Percentiles rank a stretch among this genome's conserved stretches.
Conservation (phyloP, 805 yeast genomes). For the Wickerhamomyces xylosicus region DNA sequence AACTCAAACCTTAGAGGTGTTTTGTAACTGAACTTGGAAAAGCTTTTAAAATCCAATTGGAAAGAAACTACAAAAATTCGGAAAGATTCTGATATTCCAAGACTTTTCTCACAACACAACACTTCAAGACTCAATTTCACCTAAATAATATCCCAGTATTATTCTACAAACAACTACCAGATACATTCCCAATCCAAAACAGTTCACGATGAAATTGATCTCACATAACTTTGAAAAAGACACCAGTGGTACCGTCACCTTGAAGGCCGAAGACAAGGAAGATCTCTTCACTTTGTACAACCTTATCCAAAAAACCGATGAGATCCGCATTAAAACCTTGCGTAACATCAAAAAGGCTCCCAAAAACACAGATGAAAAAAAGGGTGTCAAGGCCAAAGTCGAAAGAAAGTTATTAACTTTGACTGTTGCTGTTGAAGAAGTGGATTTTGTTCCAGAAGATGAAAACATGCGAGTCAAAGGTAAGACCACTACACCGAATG, state of each 20-base stretch:
- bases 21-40: too few relatives aligned
- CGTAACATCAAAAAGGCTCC: conserved; percentile 43
- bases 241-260: conserved; percentile 50
- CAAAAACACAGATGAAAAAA: conserved; percentile 3
- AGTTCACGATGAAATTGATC: conserved; percentile 42
- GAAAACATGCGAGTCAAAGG: conserved; percentile 76
- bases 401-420: conserved; percentile 55
- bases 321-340: conserved; percentile 55
- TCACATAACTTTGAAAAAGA: conserved; percentile 43
- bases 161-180: background rate
- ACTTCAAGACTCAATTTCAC: too few relatives aligned
- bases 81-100: too few relatives aligned
- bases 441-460: conserved; percentile 73
- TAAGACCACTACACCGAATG: conserved; percentile 50
- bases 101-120: too few relatives aligned
- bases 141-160: background rate
- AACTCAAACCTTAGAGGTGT: too few relatives aligned
- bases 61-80: too few relatives aligned
- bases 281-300: conserved; percentile 88
- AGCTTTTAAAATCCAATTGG: too few relatives aligned
- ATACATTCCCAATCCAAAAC: background rate
- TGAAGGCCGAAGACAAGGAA: conserved; percentile 81
- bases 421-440: conserved; percentile 49
- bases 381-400: conserved; percentile 11
- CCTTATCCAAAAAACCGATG: conserved; percentile 67